Evolutionary conservation across 176 grass and related monocot genomes (phyloP).

Genomic region (Bromus sterilis): DNA sequence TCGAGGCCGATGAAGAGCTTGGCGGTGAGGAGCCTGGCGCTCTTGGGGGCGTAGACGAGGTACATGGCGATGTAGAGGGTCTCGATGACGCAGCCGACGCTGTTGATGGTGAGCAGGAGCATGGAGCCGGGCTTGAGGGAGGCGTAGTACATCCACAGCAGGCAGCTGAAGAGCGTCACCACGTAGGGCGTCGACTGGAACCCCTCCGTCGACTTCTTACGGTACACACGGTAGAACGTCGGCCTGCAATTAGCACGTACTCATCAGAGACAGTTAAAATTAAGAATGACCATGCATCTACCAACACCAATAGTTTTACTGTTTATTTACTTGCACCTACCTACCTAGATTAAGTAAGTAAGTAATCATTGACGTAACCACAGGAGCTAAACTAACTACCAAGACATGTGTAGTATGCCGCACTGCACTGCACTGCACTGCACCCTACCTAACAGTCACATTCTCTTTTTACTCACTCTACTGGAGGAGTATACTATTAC

Average conservation of each 20-base stretch:
- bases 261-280: background rate
- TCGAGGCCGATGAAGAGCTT: constrained; percentile 61
- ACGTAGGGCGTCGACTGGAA: constrained; percentile 85
- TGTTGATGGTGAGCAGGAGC: constrained; percentile 79
- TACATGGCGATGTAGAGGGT: constrained; percentile 56
- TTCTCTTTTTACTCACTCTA: background rate
- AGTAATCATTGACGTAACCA: background rate
- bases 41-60: constrained; percentile 58
- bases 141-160: constrained; percentile 90
- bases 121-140: constrained; percentile 51
- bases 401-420: background rate
- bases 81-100: constrained; percentile 63
- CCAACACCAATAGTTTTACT: too few relatives aligned
- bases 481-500: background rate
- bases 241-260: constrained; percentile 53
- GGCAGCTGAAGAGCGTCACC: constrained; percentile 80
- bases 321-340: background rate
- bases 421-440: background rate
- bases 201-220: constrained; percentile 80
- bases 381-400: background rate
- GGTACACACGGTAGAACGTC: constrained; percentile 85
- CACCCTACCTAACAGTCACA: background rate
- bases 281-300: background rate
- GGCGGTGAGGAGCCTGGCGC: constrained; percentile 35
- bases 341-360: background rate